These are phyloP conservation scores for Nowakowskiella sp. DNA, from an alignment of 192 early-diverging fungal genomes.

Conservation along the genomic window DNA sequence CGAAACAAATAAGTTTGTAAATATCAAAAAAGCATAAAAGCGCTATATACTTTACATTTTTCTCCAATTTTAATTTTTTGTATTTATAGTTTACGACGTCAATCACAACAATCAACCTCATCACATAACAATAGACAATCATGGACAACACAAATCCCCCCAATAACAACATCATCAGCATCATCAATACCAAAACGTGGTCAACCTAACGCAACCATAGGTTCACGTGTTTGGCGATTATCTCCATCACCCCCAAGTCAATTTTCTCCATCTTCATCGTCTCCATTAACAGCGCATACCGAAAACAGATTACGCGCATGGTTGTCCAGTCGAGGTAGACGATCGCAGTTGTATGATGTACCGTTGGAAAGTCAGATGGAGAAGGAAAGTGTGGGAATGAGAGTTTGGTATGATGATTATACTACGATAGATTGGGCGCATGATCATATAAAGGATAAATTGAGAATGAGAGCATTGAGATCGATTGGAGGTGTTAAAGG, in stretches of 20 bases:
- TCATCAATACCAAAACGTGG: no score
- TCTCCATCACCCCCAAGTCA: not conserved
- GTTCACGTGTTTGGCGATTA: not conserved
- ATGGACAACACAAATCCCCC: no score
- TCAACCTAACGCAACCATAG: not conserved
- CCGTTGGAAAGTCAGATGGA: not conserved
- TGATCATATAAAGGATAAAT: conserved; percentile 75
- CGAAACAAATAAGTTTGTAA: no score
- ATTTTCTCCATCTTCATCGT: not conserved
- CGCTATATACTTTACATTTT: no score
- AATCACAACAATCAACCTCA: no score
- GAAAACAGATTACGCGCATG: not conserved
- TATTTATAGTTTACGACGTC: no score
- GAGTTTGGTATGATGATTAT: conserved; percentile 45
- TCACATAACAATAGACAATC: no score
- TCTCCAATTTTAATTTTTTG: no score
- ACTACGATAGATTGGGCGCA: conserved; percentile 83
- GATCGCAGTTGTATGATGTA: not conserved
- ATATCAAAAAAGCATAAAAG: no score
- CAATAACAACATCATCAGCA: no score
- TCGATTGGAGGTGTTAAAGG: conserved; percentile 10
- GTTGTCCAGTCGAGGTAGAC: no score
- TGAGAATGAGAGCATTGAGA: conserved; percentile 38
- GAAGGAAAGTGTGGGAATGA: conserved; percentile 15
- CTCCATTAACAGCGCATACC: not conserved